Conservation (phyloP, 768 basidiomycete genomes). For the Russula sp. region DNA sequence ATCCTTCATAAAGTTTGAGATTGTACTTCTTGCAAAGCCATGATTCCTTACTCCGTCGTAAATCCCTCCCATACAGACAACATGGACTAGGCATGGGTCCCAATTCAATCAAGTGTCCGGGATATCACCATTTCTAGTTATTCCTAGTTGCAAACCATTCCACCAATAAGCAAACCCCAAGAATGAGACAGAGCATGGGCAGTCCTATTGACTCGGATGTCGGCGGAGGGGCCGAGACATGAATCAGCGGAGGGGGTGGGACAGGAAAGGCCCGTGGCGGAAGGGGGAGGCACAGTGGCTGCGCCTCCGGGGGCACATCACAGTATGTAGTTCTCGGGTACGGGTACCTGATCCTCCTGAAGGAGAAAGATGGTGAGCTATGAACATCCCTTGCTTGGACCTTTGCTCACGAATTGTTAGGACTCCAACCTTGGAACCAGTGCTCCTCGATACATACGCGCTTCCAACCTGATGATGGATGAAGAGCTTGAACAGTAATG, state of each 20-base stretch:
- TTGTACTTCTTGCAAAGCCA: no score
- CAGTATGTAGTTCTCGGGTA: constrained; percentile 39
- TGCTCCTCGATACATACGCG: constrained; percentile 38
- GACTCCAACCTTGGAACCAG: constrained; percentile 34
- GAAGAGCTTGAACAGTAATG: no score
- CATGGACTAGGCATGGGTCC: no score
- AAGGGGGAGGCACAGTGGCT: constrained; percentile 38
- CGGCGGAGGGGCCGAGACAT: constrained; percentile 23
- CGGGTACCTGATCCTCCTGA: constrained; percentile 33
- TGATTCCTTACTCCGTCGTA: no score
- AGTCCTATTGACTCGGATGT: constrained; percentile 34
- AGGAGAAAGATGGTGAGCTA: not conserved
- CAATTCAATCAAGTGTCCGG: no score
- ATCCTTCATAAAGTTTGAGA: no score
- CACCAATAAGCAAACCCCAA: not conserved
- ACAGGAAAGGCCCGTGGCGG: constrained; percentile 30
- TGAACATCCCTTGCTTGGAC: not conserved
- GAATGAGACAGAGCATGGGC: constrained; percentile 13
- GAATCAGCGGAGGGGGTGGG: constrained; percentile 27
- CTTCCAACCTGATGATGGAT: constrained; percentile 40
- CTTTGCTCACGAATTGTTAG: not conserved
- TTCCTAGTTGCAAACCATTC: constrained; percentile 23
- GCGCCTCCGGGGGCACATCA: constrained; percentile 35
- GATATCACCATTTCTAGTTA: no score
- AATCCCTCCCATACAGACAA: no score